Conservation (phyloP, 108 stramenopile species). For the Cyclotella sp. region DNA sequence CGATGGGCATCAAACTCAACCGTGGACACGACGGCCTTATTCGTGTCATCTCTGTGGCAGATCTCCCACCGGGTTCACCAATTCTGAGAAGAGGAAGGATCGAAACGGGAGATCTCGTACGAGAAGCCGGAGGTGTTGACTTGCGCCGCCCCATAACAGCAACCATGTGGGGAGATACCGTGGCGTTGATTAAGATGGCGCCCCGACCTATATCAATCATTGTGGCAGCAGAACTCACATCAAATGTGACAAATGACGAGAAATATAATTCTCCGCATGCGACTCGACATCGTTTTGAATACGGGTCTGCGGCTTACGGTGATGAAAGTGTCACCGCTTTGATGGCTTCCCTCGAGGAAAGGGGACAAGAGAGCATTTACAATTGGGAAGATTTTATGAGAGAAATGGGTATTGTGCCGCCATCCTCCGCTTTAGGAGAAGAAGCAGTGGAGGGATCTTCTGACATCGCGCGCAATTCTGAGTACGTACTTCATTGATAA, state of each 20-base stretch:
- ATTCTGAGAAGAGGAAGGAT: conserved; percentile 77
- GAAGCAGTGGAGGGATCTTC: background rate
- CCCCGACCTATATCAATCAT: conserved; percentile 76
- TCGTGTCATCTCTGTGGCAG: conserved; percentile 76
- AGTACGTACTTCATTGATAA: conserved; percentile 17
- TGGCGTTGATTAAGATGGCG: conserved; percentile 87
- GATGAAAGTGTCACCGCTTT: conserved; percentile 13
- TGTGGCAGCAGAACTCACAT: conserved; percentile 70
- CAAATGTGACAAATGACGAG: conserved; percentile 27
- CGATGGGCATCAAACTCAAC: conserved; percentile 87
- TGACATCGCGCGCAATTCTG: background rate
- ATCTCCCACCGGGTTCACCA: conserved; percentile 67
- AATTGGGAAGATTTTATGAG: conserved; percentile 8
- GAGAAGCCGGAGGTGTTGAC: conserved; percentile 88
- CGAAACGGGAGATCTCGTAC: conserved; percentile 76
- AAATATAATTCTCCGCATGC: conserved; percentile 7
- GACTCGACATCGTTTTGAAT: conserved; percentile 40
- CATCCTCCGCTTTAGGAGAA: conserved; percentile 27
- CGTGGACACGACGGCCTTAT: conserved; percentile 87
- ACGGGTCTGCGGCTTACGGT: conserved; percentile 16
- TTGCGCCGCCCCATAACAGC: conserved; percentile 86
- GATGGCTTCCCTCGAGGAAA: background rate
- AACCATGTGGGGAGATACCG: conserved; percentile 92
- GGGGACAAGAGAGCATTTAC: background rate
- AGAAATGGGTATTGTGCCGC: conserved; percentile 37